Evolutionary conservation across 495 filamentous ascomycete genomes (phyloP), one percentile per base, ranked within the genome.

Genomic region (Letharia columbiana): DNA sequence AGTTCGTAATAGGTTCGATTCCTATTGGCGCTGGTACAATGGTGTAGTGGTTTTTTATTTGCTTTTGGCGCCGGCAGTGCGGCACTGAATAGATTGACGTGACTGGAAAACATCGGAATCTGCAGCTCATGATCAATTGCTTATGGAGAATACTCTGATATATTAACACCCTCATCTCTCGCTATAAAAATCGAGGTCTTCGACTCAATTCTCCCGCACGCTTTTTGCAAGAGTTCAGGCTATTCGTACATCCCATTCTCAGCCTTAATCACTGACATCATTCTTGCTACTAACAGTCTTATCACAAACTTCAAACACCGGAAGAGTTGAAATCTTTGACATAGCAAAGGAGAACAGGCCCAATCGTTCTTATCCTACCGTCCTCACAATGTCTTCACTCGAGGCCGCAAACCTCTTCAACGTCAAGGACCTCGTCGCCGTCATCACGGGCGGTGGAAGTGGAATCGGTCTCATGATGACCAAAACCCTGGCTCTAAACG

Each of bases 381-480:
- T 23, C 31, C 37, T 40, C 57, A 67, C 0, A 61, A 79, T 82
- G 79, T 74, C 79, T 8, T 68, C 80, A 49, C 67, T 82, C 1
- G 71, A 79, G 64, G 74, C 77, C 37, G 73, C 76, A 35, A 77
- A 81, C 20, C 76, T 89, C 5, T 89, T 88, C 70, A 77, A 78
- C n/a, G 82, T 87, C 63, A 76, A 82, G 44, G 83, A 77, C 15
- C 77, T 84, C 15, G 80, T 87, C 9, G 84, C 76, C 40, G 81
- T 88, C 59, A 78, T 88, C 45, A 89, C 87, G 2, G 86, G 88
- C 31, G 87, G 86, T 45, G 87, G 84, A 57, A 86, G 76, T 69
- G 86, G 87, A 17, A 65, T 69, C 13, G 69, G 62, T n/a, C 45
- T 68, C 18, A 70, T 70, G 66, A 68, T 64, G 79, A 80, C 88